Percentiles rank a stretch among this genome's conserved stretches.
phyloP scores from a whole-genome alignment of 306 rosid species.

The Pterocarpus macrocarpus region DNA sequence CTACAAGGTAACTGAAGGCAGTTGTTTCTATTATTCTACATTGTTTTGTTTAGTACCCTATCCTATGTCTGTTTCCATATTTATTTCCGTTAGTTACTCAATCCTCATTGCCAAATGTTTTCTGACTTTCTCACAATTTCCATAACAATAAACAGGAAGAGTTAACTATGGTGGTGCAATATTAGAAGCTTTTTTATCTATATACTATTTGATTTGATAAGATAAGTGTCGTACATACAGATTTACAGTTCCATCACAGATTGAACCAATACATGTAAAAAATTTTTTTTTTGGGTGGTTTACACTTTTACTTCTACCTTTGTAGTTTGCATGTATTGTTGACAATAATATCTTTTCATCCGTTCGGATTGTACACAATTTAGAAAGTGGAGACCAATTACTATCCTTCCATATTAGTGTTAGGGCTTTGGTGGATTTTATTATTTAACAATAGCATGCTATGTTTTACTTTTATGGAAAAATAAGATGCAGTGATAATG shows the following conservation, averaged over 20 bases:
- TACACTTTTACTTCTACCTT: neutral
- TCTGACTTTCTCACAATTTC: conserved; percentile 1
- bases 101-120: conserved; percentile 7
- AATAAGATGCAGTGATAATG: neutral
- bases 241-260: conserved; percentile 24
- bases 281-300: neutral
- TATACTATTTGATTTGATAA: conserved; percentile 19
- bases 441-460: conserved; percentile 12
- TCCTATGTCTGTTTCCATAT: conserved; percentile 4
- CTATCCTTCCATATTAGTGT: conserved; percentile 28
- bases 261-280: conserved; percentile 18
- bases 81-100: conserved; percentile 19
- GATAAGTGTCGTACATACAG: conserved; percentile 6
- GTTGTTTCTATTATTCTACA: conserved; percentile 31
- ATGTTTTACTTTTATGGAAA: neutral
- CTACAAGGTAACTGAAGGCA: conserved; percentile 73
- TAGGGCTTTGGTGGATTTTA: conserved; percentile 19
- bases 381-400: conserved; percentile 31
- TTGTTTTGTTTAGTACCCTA: conserved; percentile 27
- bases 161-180: conserved; percentile 26
- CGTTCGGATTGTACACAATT: conserved; percentile 4
- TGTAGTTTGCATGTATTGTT: conserved; percentile 16
- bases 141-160: conserved; percentile 11
- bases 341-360: conserved; percentile 25
- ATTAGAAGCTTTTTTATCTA: neutral